Conservation (phyloP, 371 early-diverging fungal genomes). For the Saksenaea oblongispora region DNA sequence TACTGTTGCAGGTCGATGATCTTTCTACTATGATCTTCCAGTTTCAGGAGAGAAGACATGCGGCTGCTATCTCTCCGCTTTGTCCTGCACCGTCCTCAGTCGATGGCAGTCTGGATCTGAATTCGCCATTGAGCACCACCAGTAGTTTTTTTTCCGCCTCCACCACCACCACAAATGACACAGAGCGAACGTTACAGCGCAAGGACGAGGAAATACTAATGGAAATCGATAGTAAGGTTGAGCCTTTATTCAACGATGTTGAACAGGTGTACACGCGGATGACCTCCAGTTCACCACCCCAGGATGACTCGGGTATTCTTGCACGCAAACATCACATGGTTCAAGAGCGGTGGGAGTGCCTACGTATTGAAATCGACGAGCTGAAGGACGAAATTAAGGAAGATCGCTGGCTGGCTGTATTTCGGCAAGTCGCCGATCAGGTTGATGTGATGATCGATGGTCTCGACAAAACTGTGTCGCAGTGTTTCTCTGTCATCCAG, state of each 20-base stretch:
- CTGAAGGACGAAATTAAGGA: constrained; percentile 61
- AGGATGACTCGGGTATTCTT: constrained; percentile 38
- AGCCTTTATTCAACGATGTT: constrained; percentile 53
- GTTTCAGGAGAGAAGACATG: constrained; percentile 40
- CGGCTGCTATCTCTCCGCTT: background rate
- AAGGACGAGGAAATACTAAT: constrained; percentile 47
- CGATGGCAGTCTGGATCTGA: constrained; percentile 2
- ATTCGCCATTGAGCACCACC: constrained; percentile 1
- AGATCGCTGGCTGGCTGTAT: constrained; percentile 60
- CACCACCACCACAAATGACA: background rate
- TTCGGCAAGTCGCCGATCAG: constrained; percentile 59
- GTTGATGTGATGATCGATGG: constrained; percentile 64
- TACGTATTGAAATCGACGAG: constrained; percentile 49
- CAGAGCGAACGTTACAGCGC: constrained; percentile 5
- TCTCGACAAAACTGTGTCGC: constrained; percentile 55
- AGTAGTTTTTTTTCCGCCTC: constrained; percentile 11
- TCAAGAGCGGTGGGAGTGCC: constrained; percentile 48
- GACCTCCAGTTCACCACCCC: constrained; percentile 31
- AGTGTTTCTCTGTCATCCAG: constrained; percentile 55
- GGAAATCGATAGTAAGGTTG: constrained; percentile 56
- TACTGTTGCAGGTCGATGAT: constrained; percentile 37
- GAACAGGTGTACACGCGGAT: constrained; percentile 56
- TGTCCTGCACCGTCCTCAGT: background rate
- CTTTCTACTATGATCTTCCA: constrained; percentile 45
- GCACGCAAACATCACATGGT: constrained; percentile 38